Evolutionary conservation across 208 protist species (phyloP), one percentile per base, ranked within the genome.

Genomic region (Wallacemonas rigidus): DNA sequence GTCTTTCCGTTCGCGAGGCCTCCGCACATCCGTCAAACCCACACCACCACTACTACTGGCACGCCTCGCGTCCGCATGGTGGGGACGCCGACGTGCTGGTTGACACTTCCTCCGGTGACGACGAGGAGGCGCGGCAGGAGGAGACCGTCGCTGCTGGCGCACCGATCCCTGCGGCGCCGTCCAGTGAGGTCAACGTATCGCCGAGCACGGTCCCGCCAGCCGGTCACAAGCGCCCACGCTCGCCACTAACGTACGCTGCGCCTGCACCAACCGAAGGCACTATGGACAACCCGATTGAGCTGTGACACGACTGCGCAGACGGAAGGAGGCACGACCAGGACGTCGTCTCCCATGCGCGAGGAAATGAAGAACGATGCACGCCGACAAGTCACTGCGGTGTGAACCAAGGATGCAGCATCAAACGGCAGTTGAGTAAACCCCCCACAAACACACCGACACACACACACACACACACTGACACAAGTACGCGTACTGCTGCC

Each of bases 231-330:
- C 40, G 65, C 15, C 12, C 63, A 54, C 44, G 72, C 12, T 39
- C 60, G 60, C 60, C 60, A 39, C 39, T 39, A 45, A 6, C n/a
- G 12, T 35, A 44, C n/a, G 36, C 40, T 40, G 7, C 50, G 12
- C 40, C 14, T 9, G 38, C 26, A 2, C 45, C 36, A 8, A 39
- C 39, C 39, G 58, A 74, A 15, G 72, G 88, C 9, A 89, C 83
- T 4, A 81, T 83, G 36, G 86, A 91, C 40, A 77, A 83, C 63
- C 88, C 88, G 1, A 93, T 93, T 74, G 88, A 91, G 62, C 79
- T 93, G 11, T 92, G 58, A 83, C 38, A 43, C 38, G 8, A 43
- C 38, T 6, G 9, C 36, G 9, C 36, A 62, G 12, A 50, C 6
- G 1, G 45, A 0, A 12, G 45, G 45, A 14, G 8, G 45, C 45